Conservation (phyloP, 192 early-diverging fungal genomes). For the Backusella parvicylindrica region DNA sequence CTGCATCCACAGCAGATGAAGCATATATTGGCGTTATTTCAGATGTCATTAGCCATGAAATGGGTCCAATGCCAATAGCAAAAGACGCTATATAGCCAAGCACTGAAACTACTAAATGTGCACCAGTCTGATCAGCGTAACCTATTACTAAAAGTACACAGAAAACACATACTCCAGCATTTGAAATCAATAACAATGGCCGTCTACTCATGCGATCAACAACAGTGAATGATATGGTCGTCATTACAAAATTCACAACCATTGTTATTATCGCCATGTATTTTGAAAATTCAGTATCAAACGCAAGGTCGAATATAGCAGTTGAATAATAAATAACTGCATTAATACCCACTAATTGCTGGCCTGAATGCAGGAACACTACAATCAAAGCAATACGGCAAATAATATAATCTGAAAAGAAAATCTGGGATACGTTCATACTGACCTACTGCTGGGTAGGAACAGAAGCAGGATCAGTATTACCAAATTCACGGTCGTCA, state of each 20-base stretch:
- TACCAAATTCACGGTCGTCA: background rate
- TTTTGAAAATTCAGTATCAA: constrained; percentile 50
- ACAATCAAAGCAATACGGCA: constrained; percentile 58
- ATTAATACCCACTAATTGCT: constrained; percentile 84
- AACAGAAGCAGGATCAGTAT: background rate
- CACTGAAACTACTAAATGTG: constrained; percentile 59
- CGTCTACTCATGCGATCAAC: constrained; percentile 52
- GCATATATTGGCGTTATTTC: constrained; percentile 74
- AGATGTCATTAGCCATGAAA: constrained; percentile 76
- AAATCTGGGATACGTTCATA: constrained; percentile 42
- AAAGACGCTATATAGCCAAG: constrained; percentile 78
- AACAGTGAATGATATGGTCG: constrained; percentile 48
- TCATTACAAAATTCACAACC: constrained; percentile 55
- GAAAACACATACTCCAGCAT: constrained; percentile 1
- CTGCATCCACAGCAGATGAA: constrained; percentile 60
- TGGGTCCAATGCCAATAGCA: constrained; percentile 75
- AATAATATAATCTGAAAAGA: constrained; percentile 51
- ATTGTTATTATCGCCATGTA: constrained; percentile 58
- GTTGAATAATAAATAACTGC: constrained; percentile 83
- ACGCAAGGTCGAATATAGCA: constrained; percentile 65
- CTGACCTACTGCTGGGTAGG: background rate
- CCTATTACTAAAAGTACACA: constrained; percentile 48
- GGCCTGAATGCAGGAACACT: constrained; percentile 64
- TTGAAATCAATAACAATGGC: constrained; percentile 9
- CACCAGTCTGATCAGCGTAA: constrained; percentile 45